Evolutionary conservation across 768 basidiomycete genomes (phyloP).

Genomic region (Trametes meyenii): DNA sequence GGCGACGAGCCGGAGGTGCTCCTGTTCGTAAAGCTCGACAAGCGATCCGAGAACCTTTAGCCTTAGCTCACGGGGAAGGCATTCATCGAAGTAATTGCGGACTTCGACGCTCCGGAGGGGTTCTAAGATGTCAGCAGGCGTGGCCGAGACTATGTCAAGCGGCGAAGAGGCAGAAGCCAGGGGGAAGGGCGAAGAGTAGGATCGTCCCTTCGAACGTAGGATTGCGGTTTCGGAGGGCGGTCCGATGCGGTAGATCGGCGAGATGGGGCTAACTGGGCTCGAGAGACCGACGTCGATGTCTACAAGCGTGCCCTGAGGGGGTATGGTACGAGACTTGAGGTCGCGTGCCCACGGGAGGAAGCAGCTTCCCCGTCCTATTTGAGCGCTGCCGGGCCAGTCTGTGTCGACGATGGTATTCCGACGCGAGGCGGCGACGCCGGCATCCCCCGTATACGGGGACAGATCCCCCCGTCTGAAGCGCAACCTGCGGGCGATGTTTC

Average conservation of each 20-base stretch:
- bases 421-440: slow-evolving; percentile 2
- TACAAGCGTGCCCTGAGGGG: slow-evolving; percentile 25
- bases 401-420: slow-evolving; percentile 14
- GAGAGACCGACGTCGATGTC: slow-evolving; percentile 26
- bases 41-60: slow-evolving; percentile 60
- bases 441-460: slow-evolving; percentile 7
- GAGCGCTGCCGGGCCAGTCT: slow-evolving; percentile 16
- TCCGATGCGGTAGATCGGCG: slow-evolving; percentile 24
- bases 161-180: slow-evolving; percentile 42
- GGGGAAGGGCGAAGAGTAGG: slow-evolving; percentile 67
- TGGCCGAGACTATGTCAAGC: slow-evolving; percentile 58
- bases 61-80: slow-evolving; percentile 72
- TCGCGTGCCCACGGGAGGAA: slow-evolving; percentile 49
- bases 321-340: slow-evolving; percentile 31
- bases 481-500: slow-evolving; percentile 59
- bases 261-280: slow-evolving; percentile 24
- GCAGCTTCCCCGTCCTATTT: slow-evolving; percentile 38
- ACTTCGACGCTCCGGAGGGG: slow-evolving; percentile 47
- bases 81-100: slow-evolving; percentile 68
- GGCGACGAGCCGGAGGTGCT: slow-evolving; percentile 48
- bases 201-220: slow-evolving; percentile 55
- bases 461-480: slow-evolving; percentile 44
- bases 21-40: slow-evolving; percentile 59
- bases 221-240: slow-evolving; percentile 25
- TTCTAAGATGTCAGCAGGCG: slow-evolving; percentile 52